Conservation (phyloP, 2,329 filamentous ascomycete genomes). For the Alternaria sp. region DNA sequence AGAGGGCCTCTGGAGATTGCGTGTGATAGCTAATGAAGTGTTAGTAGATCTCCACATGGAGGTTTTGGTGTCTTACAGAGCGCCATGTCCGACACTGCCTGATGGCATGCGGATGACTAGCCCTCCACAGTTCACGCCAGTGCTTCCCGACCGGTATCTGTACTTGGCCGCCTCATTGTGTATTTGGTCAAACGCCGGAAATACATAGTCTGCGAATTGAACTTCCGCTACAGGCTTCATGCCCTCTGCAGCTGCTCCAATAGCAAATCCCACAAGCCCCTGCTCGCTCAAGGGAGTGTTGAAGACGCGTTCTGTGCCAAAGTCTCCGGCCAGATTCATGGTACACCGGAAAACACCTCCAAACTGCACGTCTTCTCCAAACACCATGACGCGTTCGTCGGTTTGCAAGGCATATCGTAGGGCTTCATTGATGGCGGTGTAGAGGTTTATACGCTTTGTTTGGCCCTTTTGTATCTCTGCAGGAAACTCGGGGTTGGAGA, state of each 20-base stretch:
- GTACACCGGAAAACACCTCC: constrained; percentile 96
- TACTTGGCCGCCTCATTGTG: constrained; percentile 94
- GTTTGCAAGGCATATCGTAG: constrained; percentile 81
- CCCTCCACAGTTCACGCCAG: constrained; percentile 68
- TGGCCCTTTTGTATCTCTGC: constrained; percentile 69
- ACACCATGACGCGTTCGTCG: constrained; percentile 87
- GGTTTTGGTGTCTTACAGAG: constrained; percentile 59
- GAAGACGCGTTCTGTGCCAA: constrained; percentile 89
- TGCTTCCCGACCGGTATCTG: constrained; percentile 74
- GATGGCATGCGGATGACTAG: constrained; percentile 90
- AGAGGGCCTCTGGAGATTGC: constrained; percentile 87
- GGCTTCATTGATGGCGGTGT: constrained; percentile 92
- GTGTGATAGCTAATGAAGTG: constrained; percentile 71
- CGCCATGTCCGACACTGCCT: constrained; percentile 89
- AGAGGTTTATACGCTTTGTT: constrained; percentile 90
- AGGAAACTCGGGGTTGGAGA: constrained; percentile 76
- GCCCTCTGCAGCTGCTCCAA: constrained; percentile 87
- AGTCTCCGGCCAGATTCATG: constrained; percentile 87
- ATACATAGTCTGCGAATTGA: constrained; percentile 95
- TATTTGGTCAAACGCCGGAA: constrained; percentile 90
- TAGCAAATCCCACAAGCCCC: constrained; percentile 91
- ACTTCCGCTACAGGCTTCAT: constrained; percentile 95
- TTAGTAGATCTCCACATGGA: constrained; percentile 11
- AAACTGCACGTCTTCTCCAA: constrained; percentile 97
- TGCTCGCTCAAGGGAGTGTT: constrained; percentile 96